phyloP scores from a whole-genome alignment of 2,329 filamentous ascomycete species.

The Aaosphaeria arxii region DNA sequence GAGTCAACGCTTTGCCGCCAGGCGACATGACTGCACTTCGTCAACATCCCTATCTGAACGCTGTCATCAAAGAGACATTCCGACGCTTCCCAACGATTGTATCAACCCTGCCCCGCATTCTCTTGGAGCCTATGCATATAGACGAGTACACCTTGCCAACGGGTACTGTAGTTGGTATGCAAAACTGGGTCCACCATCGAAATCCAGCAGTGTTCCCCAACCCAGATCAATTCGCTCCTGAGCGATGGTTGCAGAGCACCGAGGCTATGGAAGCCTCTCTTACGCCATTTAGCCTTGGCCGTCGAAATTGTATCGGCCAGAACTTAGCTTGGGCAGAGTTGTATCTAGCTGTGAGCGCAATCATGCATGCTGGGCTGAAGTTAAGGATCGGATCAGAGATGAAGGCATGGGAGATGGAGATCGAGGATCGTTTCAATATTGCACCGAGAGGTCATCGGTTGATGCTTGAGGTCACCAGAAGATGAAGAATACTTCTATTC shows the following conservation, averaged over 20 bases:
- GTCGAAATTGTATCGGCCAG: constrained; percentile 5
- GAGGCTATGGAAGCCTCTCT: background rate
- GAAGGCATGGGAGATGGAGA: background rate
- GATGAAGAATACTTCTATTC: too few relatives aligned
- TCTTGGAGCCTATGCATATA: background rate
- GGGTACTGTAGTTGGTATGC: background rate
- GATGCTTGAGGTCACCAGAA: background rate
- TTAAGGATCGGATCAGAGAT: background rate
- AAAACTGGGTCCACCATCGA: background rate
- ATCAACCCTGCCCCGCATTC: constrained; percentile 1
- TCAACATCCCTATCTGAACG: background rate
- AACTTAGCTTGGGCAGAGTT: constrained; percentile 11
- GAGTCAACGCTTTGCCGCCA: too few relatives aligned
- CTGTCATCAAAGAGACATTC: constrained; percentile 5
- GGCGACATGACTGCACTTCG: background rate
- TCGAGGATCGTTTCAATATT: background rate
- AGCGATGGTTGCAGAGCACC: background rate
- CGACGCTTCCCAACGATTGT: constrained; percentile 4
- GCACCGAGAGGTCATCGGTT: background rate
- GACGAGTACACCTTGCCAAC: background rate
- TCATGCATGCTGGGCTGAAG: background rate
- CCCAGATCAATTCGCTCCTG: background rate
- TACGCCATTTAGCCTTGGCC: background rate
- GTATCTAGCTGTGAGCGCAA: background rate
- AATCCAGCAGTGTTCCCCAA: background rate